Conservation (phyloP, 495 filamentous ascomycete species). For the Daldinia childiae region DNA sequence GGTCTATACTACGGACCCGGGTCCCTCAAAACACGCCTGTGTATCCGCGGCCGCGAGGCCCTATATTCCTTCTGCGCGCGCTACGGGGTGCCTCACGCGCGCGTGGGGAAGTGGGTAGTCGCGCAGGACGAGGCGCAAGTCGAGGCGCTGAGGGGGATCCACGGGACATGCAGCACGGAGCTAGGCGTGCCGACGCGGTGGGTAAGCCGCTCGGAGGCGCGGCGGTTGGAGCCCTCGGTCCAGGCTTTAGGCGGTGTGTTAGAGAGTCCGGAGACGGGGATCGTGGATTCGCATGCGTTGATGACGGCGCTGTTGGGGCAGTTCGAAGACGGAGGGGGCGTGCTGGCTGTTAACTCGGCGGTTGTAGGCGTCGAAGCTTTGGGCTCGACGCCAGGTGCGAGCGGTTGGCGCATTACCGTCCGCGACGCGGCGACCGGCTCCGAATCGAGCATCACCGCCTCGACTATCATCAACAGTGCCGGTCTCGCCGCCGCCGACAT, state of each 20-base stretch:
- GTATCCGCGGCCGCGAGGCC: slow-evolving; percentile 76
- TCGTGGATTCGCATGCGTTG: slow-evolving; percentile 84
- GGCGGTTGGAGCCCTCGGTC: slow-evolving; percentile 75
- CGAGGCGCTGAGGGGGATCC: slow-evolving; percentile 69
- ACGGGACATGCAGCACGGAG: slow-evolving; percentile 65
- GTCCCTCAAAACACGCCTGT: slow-evolving; percentile 85
- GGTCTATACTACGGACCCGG: slow-evolving; percentile 87
- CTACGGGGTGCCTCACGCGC: slow-evolving; percentile 72
- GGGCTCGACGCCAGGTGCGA: slow-evolving; percentile 49
- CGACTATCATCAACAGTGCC: slow-evolving; percentile 84
- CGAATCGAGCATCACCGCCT: slow-evolving; percentile 69
- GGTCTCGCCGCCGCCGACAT: slow-evolving; percentile 80
- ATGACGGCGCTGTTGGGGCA: slow-evolving; percentile 81
- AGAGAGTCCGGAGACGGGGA: slow-evolving; percentile 85
- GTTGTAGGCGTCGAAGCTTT: slow-evolving; percentile 70
- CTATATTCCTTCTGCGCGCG: slow-evolving; percentile 81
- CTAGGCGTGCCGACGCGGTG: slow-evolving; percentile 73
- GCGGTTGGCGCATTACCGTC: slow-evolving; percentile 56
- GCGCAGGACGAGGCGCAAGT: slow-evolving; percentile 80
- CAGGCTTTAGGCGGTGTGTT: slow-evolving; percentile 77
- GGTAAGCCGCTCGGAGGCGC: slow-evolving; percentile 68
- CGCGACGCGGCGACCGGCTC: slow-evolving; percentile 57
- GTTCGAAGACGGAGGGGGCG: slow-evolving; percentile 81
- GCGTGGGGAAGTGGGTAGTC: slow-evolving; percentile 93
- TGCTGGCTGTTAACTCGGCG: slow-evolving; percentile 69